phyloP scores from a whole-genome alignment of 495 filamentous ascomycete species.

The Neurospora sp. region DNA sequence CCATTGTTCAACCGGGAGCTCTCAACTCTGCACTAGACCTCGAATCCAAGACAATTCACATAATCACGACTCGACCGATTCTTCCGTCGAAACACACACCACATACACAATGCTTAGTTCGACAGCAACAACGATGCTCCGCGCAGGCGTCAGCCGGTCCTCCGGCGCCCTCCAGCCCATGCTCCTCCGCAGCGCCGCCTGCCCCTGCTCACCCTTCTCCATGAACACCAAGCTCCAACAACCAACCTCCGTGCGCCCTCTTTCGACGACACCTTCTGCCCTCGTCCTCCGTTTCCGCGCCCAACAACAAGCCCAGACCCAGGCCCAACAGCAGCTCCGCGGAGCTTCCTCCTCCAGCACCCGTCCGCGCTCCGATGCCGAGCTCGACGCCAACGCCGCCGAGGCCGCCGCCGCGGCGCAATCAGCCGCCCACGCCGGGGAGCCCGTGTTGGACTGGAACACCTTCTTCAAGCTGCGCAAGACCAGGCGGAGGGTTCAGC shows the following conservation, averaged over 20 bases:
- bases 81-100: background rate
- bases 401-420: conserved; percentile 12
- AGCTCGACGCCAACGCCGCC: conserved; percentile 15
- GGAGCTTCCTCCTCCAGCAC: background rate
- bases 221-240: conserved; percentile 3
- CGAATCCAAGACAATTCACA: background rate
- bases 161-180: conserved; percentile 14
- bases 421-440: conserved; percentile 15
- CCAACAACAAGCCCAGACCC: conserved; percentile 3
- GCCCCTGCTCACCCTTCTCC: conserved; percentile 18
- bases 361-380: conserved; percentile 11
- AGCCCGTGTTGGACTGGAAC: conserved; percentile 67
- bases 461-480: conserved; percentile 85
- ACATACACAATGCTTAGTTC: conserved; percentile 19
- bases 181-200: conserved; percentile 19
- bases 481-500: conserved; percentile 70
- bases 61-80: background rate
- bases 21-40: background rate
- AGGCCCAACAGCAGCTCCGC: conserved; percentile 1
- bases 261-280: conserved; percentile 8
- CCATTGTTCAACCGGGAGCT: background rate
- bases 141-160: conserved; percentile 19
- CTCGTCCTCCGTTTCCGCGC: conserved; percentile 6
- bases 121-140: conserved; percentile 24
- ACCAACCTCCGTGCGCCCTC: conserved; percentile 1